Percentiles rank a stretch among this genome's conserved stretches.
phyloP scores from a whole-genome alignment of 345 rosid species.

The Heritiera littoralis region DNA sequence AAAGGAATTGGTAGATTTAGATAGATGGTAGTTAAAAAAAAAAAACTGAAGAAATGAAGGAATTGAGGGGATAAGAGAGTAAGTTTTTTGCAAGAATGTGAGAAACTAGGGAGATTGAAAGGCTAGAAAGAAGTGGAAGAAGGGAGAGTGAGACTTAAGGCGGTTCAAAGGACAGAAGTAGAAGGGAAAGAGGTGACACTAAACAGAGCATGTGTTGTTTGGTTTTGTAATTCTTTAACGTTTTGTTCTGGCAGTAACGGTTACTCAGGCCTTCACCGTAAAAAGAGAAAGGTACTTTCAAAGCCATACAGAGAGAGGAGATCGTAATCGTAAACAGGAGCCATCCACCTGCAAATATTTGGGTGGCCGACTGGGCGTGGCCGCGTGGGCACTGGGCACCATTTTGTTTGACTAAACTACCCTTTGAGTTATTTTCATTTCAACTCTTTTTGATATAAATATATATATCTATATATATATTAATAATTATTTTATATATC shows the following conservation, averaged over 20 bases:
- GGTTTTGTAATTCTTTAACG: neutral
- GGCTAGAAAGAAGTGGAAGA: neutral
- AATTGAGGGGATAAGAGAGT: neutral
- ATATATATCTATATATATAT: too few relatives aligned
- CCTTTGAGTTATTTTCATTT: neutral
- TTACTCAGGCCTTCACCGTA: conserved; percentile 19
- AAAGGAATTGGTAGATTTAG: conserved; percentile 5
- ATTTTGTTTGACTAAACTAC: neutral
- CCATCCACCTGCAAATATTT: conserved; percentile 24
- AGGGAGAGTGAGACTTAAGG: neutral
- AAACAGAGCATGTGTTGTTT: conserved; percentile 14
- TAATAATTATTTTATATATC: too few relatives aligned
- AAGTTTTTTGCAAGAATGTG: neutral
- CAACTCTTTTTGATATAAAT: too few relatives aligned
- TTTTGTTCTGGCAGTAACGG: conserved; percentile 16
- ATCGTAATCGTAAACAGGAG: neutral
- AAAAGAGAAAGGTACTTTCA: conserved; percentile 13
- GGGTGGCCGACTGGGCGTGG: too few relatives aligned
- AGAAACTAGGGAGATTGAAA: neutral
- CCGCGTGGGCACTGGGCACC: neutral
- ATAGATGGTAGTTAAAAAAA: neutral
- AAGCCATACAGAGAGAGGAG: neutral
- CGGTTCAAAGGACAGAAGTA: conserved; percentile 10
- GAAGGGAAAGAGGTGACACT: neutral
- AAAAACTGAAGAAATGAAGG: neutral